A percentile compares a stretch with the other conserved stretches of the same genome.
These are phyloP conservation scores for Talaromyces rugulosus DNA, from an alignment of 2,329 filamentous ascomycete species.

Conservation along the genomic window DNA sequence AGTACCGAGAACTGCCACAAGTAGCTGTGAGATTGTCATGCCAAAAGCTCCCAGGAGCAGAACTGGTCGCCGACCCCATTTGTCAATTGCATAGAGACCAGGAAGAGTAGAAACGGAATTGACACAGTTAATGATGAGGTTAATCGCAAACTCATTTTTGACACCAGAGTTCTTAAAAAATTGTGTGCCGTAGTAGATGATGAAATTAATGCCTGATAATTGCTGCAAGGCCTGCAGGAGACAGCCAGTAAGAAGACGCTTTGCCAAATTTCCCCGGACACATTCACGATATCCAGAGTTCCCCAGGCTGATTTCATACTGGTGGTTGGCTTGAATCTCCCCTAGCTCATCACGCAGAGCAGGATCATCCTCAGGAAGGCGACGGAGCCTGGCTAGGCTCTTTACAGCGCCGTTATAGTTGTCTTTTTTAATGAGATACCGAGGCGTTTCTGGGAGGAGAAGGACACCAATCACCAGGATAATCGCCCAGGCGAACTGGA, in stretches of 20 bases:
- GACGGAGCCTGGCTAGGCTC: constrained; percentile 36
- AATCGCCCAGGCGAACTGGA: constrained; percentile 42
- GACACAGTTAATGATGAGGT: constrained; percentile 45
- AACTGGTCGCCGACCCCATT: constrained; percentile 45
- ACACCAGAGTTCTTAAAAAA: constrained; percentile 40
- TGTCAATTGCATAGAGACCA: constrained; percentile 47
- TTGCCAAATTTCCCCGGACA: constrained; percentile 31
- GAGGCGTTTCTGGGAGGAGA: constrained; percentile 25
- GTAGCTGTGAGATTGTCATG: constrained; percentile 45
- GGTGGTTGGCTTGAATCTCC: constrained; percentile 52
- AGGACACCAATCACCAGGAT: constrained; percentile 23
- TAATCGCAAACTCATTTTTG: constrained; percentile 43
- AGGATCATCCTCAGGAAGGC: constrained; percentile 30
- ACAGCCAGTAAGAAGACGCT: constrained; percentile 37
- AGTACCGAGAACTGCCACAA: constrained; percentile 44
- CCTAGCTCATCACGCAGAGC: constrained; percentile 32
- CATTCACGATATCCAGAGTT: constrained; percentile 33
- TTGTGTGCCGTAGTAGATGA: constrained; percentile 39
- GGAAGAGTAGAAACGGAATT: constrained; percentile 47
- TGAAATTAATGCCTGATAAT: constrained; percentile 41
- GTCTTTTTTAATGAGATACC: constrained; percentile 25
- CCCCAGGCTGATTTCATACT: constrained; percentile 62
- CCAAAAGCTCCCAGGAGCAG: constrained; percentile 44
- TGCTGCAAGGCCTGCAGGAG: constrained; percentile 38
- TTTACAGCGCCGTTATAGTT: constrained; percentile 18